Conservation (phyloP, 306 rosid genomes). For the Vachellia pachyceras region DNA sequence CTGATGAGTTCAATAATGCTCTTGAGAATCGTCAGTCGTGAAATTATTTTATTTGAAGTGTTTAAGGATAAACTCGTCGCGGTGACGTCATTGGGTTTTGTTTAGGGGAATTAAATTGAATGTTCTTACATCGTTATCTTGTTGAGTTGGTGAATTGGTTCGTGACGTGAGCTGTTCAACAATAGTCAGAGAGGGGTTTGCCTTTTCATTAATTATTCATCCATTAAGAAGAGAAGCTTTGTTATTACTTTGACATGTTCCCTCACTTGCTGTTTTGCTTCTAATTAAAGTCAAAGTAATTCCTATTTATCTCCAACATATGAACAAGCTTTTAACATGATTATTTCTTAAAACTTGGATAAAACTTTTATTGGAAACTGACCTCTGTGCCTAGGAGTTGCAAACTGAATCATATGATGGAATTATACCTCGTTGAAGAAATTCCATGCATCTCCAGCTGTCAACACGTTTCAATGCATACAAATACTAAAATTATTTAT, state of each 20-base stretch:
- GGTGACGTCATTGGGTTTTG: slow-evolving; percentile 29
- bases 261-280: slow-evolving; percentile 39
- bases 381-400: background rate
- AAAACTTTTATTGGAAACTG: background rate
- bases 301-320: background rate
- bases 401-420: background rate
- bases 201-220: background rate
- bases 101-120: slow-evolving; percentile 4
- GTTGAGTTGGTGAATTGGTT: slow-evolving; percentile 43
- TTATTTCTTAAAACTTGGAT: slow-evolving; percentile 24
- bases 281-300: slow-evolving; percentile 38
- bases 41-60: slow-evolving; percentile 38
- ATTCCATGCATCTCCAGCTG: background rate
- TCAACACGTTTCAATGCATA: background rate
- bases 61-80: slow-evolving; percentile 27
- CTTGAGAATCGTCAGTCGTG: background rate
- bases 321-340: background rate
- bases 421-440: background rate
- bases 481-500: background rate
- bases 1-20: background rate
- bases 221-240: background rate
- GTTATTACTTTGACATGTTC: background rate
- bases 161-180: slow-evolving; percentile 37
- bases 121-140: slow-evolving; percentile 39
- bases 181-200: slow-evolving; percentile 38